phyloP scores from a whole-genome alignment of 768 basidiomycete species.

The Auricularia sp. region DNA sequence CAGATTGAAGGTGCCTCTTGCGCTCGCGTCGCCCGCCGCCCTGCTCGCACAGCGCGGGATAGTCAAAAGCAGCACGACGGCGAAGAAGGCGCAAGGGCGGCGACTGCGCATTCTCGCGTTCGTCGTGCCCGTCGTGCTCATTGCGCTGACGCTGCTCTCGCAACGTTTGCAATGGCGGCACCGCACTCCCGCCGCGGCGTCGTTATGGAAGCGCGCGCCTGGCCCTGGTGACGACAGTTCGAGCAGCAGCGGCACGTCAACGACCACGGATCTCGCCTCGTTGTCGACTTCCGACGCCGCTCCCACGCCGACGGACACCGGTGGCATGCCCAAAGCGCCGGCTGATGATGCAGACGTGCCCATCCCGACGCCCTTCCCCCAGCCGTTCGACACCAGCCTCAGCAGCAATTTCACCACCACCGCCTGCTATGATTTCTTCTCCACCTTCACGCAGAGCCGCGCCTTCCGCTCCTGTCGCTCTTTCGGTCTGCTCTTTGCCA shows the following conservation, averaged over 20 bases:
- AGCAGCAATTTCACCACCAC: conserved; percentile 54
- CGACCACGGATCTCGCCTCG: conserved; percentile 7
- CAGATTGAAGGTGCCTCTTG: not conserved
- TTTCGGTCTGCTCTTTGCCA: conserved; percentile 53
- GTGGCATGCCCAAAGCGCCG: not conserved
- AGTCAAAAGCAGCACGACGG: not conserved
- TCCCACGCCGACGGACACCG: not conserved
- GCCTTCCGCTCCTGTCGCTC: conserved; percentile 68
- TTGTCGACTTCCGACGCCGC: not conserved
- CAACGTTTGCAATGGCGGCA: not conserved
- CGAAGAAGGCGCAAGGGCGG: not conserved
- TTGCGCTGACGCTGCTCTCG: not conserved
- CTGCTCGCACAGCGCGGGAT: no score
- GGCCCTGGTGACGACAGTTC: not conserved
- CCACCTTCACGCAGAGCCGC: conserved; percentile 54
- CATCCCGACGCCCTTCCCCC: conserved; percentile 55
- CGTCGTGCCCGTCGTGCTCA: not conserved
- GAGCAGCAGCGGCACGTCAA: conserved; percentile 3
- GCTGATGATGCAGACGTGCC: conserved; percentile 35
- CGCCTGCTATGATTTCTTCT: conserved; percentile 60
- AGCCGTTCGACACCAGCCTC: conserved; percentile 56
- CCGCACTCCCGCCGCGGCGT: not conserved
- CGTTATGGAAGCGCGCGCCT: not conserved
- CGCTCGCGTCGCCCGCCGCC: not conserved
- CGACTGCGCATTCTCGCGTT: not conserved